Evolutionary conservation across 2,329 filamentous ascomycete genomes (phyloP).

Genomic region (Colletotrichum sp.): DNA sequence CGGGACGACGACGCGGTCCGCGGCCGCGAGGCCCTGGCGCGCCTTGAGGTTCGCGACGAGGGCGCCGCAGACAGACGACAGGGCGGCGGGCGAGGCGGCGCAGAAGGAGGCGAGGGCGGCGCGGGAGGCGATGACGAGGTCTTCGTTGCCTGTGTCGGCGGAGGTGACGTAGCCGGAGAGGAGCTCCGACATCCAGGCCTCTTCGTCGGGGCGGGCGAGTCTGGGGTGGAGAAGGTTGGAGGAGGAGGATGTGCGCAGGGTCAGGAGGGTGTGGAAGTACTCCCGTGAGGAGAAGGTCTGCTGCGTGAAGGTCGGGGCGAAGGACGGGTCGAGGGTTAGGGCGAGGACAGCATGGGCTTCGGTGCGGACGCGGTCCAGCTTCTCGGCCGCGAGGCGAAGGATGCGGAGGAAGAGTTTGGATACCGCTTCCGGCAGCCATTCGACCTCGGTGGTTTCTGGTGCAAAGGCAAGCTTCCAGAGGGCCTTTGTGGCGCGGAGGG

Average conservation of each 20-base stretch:
- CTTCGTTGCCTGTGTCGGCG: slow-evolving; percentile 79
- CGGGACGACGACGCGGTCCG: slow-evolving; percentile 76
- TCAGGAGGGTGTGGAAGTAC: slow-evolving; percentile 64
- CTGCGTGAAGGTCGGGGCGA: slow-evolving; percentile 36
- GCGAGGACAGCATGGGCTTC: slow-evolving; percentile 64
- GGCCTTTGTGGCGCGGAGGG: slow-evolving; percentile 75
- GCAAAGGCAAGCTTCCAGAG: slow-evolving; percentile 47
- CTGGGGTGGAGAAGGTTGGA: slow-evolving; percentile 38
- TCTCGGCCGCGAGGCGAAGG: slow-evolving; percentile 81
- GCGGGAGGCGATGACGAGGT: slow-evolving; percentile 72
- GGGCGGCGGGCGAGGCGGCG: slow-evolving; percentile 39
- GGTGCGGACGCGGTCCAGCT: slow-evolving; percentile 83
- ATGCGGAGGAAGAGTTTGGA: slow-evolving; percentile 51
- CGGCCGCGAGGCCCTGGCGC: slow-evolving; percentile 51
- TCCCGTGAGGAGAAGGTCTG: slow-evolving; percentile 61
- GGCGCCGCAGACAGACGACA: slow-evolving; percentile 52
- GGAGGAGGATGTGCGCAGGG: slow-evolving; percentile 40
- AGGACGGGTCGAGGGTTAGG: slow-evolving; percentile 44
- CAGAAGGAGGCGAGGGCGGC: slow-evolving; percentile 66
- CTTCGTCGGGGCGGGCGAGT: slow-evolving; percentile 34
- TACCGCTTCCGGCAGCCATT: slow-evolving; percentile 34
- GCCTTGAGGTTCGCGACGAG: slow-evolving; percentile 59
- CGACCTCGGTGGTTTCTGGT: not conserved
- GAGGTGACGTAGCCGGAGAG: slow-evolving; percentile 74
- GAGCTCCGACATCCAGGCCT: slow-evolving; percentile 55